A percentile compares a stretch with the other conserved stretches of the same genome.
These are phyloP conservation scores for Sistotremastrum suecicum DNA, from an alignment of 768 basidiomycete species.

Conservation along the genomic window DNA sequence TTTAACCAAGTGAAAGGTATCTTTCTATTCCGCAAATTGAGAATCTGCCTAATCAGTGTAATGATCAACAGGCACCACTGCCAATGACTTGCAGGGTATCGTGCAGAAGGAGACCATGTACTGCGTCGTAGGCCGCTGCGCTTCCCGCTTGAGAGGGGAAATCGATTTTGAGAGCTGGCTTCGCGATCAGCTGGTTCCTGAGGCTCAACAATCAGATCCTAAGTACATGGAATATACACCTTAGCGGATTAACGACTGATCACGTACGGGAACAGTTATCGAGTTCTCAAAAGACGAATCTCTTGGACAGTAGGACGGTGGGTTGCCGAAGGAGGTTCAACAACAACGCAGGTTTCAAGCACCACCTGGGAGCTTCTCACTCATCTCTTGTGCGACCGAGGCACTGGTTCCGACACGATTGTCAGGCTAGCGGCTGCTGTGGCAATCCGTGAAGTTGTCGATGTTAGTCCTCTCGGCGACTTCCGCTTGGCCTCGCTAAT, in stretches of 20 bases:
- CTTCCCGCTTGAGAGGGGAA: slow-evolving; percentile 39
- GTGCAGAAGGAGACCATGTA: slow-evolving; percentile 80
- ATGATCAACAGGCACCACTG: slow-evolving; percentile 24
- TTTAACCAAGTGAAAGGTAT: slow-evolving; percentile 52
- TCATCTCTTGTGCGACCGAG: slow-evolving; percentile 57
- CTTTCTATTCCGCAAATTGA: slow-evolving; percentile 6
- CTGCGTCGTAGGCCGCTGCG: slow-evolving; percentile 79
- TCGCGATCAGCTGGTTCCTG: slow-evolving; percentile 37
- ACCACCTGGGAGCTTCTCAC: slow-evolving; percentile 68
- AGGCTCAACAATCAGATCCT: slow-evolving; percentile 45
- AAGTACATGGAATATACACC: slow-evolving; percentile 26
- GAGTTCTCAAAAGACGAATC: slow-evolving; percentile 87
- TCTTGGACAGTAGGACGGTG: slow-evolving; percentile 92
- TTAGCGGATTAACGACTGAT: background rate
- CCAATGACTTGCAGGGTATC: slow-evolving; percentile 40
- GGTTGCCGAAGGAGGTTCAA: slow-evolving; percentile 52
- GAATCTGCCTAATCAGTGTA: slow-evolving; percentile 13
- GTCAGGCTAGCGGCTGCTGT: slow-evolving; percentile 77
- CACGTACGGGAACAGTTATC: slow-evolving; percentile 38
- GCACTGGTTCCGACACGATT: slow-evolving; percentile 63
- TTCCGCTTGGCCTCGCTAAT: background rate
- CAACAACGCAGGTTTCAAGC: slow-evolving; percentile 38
- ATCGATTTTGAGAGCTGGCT: slow-evolving; percentile 67
- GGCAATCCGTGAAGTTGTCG: slow-evolving; percentile 69
- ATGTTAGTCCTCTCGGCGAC: slow-evolving; percentile 37